Base-by-base conservation (phyloP, 2,329 filamentous ascomycete species). In the Periconia digitata region DNA sequence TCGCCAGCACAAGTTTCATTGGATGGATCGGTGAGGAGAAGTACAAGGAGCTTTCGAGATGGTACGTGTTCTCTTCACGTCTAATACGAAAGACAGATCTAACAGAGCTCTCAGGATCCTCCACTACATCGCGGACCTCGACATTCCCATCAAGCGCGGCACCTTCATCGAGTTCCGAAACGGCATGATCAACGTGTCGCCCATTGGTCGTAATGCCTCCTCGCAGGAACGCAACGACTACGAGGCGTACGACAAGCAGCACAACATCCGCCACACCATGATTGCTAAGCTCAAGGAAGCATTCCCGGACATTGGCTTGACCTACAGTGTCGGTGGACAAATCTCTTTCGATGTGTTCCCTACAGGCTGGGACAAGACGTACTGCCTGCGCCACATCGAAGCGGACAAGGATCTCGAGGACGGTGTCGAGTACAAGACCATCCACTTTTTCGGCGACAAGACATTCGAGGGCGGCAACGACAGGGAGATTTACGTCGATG, bases 381-480 rank as follows among this genome's bases (percentile, higher is more conserved):
- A 96, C 81, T 96, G 92, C 77, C 80, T 97, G 59, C 79, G 83
- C 62, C 92, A 96, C 74, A 79, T 97, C 53, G 90, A 94, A 76
- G 81, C 81, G 55, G 92, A 96, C 72, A 85, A 87, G 63, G 70
- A 74, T 16, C 58, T 72, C 70, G 78, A 81, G 35, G 85, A 83
- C 64, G 86, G 87, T 54, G 78, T 95, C 55, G 76, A 85, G 20
- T 97, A 92, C 79, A 89, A 84, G 60, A 92, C 83, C 38, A 87
- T 97, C 61, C 94, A 97, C 79, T 97, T 97, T 82, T 99, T 97
- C 66, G 94, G 94, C 58, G 94, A 99, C 81, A 99, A 97, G 85
- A 89, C 89, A 21, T 85, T 84, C 69, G 75, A 86, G 71, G 92
- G 94, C 55, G 94, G 94, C 53, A 99, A 97, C 72, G 94, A 99